A percentile compares a stretch with the other conserved stretches of the same genome.
Conservation (phyloP, 1,139 yeast genomes). For the Neolecta irregularis region DNA sequence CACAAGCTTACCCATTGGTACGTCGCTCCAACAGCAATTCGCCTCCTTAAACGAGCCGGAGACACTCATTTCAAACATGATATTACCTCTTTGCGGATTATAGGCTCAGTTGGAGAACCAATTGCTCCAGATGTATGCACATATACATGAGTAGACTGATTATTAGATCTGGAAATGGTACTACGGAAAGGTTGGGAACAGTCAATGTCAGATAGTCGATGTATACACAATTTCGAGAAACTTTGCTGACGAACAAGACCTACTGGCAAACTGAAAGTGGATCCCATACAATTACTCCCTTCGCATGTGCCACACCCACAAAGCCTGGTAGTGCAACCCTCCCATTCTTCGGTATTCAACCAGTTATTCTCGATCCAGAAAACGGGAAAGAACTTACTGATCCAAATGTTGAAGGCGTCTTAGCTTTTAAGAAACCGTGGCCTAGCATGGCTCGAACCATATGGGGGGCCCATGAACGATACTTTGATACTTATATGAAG, state of each 20-base stretch:
- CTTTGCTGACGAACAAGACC: too few species aligned
- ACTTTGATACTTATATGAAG: conserved; percentile 80
- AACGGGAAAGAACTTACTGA: conserved; percentile 69
- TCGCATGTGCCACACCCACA: conserved; percentile 87
- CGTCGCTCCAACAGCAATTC: conserved; percentile 95
- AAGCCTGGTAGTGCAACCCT: conserved; percentile 96
- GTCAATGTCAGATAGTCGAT: conserved; percentile 73
- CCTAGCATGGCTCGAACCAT: conserved; percentile 98
- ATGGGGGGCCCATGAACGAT: conserved; percentile 79
- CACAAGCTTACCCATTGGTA: conserved; percentile 92
- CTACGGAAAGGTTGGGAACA: conserved; percentile 78
- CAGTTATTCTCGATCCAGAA: conserved; percentile 84
- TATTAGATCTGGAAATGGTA: conserved; percentile 99
- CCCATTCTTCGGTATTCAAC: conserved; percentile 89
- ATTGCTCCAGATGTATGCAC: conserved; percentile 92
- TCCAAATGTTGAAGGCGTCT: conserved; percentile 90
- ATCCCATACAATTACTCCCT: conserved; percentile 85
- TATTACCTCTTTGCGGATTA: conserved; percentile 74
- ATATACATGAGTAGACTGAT: too few species aligned
- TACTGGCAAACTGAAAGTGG: conserved; percentile 99
- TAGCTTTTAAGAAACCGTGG: conserved; percentile 83
- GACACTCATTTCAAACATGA: conserved; percentile 80
- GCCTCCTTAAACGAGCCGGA: conserved; percentile 90
- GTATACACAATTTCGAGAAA: too few species aligned
- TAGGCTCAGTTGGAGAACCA: conserved; percentile 98